Conservation (phyloP, 2,329 filamentous ascomycete species). For the Eurotiales sp. region DNA sequence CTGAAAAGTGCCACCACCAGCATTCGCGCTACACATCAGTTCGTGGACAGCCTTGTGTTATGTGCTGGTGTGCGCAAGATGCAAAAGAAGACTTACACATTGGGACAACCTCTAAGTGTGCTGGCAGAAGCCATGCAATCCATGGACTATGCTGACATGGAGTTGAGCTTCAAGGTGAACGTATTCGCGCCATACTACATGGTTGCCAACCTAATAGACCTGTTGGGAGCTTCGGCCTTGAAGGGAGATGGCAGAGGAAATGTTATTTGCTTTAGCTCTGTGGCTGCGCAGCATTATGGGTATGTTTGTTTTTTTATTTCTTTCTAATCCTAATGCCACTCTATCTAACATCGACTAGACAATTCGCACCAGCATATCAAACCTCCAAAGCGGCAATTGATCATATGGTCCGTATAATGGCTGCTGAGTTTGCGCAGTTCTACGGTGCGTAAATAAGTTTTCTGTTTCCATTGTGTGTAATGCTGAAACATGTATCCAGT, state of each 20-base stretch:
- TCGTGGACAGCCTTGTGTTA: neutral
- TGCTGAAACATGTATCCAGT: too few species aligned
- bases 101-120: neutral
- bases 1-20: too few species aligned
- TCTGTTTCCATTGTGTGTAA: too few species aligned
- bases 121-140: neutral
- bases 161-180: slow-evolving; percentile 10
- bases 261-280: slow-evolving; percentile 21
- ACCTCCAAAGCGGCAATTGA: slow-evolving; percentile 14
- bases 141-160: neutral
- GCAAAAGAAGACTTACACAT: neutral
- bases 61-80: neutral
- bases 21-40: neutral
- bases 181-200: slow-evolving; percentile 20
- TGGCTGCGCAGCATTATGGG: slow-evolving; percentile 20
- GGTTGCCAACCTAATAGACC: slow-evolving; percentile 17
- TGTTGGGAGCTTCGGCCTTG: slow-evolving; percentile 17
- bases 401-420: slow-evolving; percentile 8
- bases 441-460: slow-evolving; percentile 8
- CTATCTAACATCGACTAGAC: too few species aligned
- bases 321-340: too few species aligned
- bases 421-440: slow-evolving; percentile 7
- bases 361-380: slow-evolving; percentile 19
- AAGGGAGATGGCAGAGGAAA: slow-evolving; percentile 18
- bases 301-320: too few species aligned